Conservation (phyloP, 768 basidiomycete species). For the Mycena vitilis region DNA sequence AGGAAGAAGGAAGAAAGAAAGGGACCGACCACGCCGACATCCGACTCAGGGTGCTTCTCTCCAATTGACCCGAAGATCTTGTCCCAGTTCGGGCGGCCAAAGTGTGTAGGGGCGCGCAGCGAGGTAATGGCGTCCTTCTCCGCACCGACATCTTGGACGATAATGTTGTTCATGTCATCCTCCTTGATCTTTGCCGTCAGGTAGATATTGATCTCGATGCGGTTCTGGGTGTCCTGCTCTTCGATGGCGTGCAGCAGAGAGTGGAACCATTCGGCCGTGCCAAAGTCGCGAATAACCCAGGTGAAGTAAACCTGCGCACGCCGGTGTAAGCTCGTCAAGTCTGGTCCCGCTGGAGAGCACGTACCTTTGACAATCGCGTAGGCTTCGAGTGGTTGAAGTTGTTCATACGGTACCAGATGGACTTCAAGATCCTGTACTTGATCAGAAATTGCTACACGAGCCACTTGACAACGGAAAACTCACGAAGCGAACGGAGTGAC, state of each 20-base stretch:
- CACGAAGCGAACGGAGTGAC: slow-evolving; percentile 97
- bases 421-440: slow-evolving; percentile 76
- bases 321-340: background rate
- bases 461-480: slow-evolving; percentile 54
- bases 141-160: slow-evolving; percentile 93
- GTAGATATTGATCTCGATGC: slow-evolving; percentile 95
- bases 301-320: slow-evolving; percentile 79
- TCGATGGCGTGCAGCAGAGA: slow-evolving; percentile 93
- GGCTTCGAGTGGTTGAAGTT: slow-evolving; percentile 81
- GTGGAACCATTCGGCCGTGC: slow-evolving; percentile 94
- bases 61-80: slow-evolving; percentile 78
- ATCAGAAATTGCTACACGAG: background rate
- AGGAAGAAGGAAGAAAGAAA: background rate
- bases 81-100: slow-evolving; percentile 91
- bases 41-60: slow-evolving; percentile 89
- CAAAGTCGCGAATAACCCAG: slow-evolving; percentile 96
- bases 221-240: slow-evolving; percentile 87
- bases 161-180: slow-evolving; percentile 95
- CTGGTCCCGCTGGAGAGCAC: slow-evolving; percentile 4
- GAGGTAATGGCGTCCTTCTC: slow-evolving; percentile 93
- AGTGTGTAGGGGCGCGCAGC: slow-evolving; percentile 92
- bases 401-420: slow-evolving; percentile 98
- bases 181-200: slow-evolving; percentile 93
- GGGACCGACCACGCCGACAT: slow-evolving; percentile 83
- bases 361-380: slow-evolving; percentile 86